Conservation (phyloP, 768 basidiomycete species). For the Lactifluus volemus region DNA sequence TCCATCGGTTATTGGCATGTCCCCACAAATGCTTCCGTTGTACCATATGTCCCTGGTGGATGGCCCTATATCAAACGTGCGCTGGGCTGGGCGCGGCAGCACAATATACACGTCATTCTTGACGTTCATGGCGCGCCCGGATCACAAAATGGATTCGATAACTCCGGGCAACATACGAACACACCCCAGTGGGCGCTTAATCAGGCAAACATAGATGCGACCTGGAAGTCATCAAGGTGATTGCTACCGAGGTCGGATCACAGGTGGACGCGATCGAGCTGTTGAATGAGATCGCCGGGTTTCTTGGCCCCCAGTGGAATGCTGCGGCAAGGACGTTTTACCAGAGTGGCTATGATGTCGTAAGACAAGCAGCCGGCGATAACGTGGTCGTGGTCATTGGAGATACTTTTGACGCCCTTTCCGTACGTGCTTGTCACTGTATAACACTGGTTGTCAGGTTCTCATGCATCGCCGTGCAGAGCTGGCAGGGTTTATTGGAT, state of each 20-base stretch:
- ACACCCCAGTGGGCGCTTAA: conserved; percentile 47
- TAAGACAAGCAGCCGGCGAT: conserved; percentile 40
- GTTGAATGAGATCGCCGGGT: conserved; percentile 63
- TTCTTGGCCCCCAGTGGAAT: conserved; percentile 34
- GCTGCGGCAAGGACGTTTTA: conserved; percentile 45
- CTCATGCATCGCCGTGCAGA: conserved; percentile 30
- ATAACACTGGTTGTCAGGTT: neutral
- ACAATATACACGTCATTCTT: conserved; percentile 59
- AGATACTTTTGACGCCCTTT: conserved; percentile 58
- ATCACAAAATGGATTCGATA: conserved; percentile 56
- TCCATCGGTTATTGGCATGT: conserved; percentile 76
- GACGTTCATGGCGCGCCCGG: conserved; percentile 73
- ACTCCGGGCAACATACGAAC: conserved; percentile 56
- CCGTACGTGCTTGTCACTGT: conserved; percentile 27
- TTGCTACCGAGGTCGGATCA: conserved; percentile 45
- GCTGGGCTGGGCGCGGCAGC: conserved; percentile 53
- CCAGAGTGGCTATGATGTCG: conserved; percentile 48
- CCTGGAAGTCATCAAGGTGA: conserved; percentile 51
- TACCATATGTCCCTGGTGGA: conserved; percentile 54
- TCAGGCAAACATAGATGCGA: conserved; percentile 39
- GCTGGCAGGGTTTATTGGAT: conserved; percentile 53
- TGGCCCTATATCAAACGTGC: conserved; percentile 59
- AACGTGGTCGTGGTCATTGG: conserved; percentile 60
- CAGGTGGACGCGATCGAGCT: conserved; percentile 58
- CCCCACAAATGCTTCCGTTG: conserved; percentile 46